Base-by-base conservation (phyloP, 352 stramenopile species). In the Phytophthora agathidicida region DNA sequence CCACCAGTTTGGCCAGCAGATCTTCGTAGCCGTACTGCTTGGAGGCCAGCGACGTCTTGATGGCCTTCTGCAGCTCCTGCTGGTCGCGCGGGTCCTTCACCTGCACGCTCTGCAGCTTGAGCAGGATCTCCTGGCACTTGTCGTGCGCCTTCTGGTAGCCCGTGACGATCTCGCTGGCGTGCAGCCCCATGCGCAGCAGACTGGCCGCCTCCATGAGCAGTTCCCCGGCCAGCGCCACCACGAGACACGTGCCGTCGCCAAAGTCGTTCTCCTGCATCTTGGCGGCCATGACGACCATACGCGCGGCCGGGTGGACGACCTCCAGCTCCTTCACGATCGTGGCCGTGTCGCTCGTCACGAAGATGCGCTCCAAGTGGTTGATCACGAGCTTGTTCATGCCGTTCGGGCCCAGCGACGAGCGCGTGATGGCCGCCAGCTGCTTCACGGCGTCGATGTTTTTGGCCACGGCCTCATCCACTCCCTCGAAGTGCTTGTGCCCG, bases 351-450 rank as follows among this genome's bases (percentile, higher is more conserved):
- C 79, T 97, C 11, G 98, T 99, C 20, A 99, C 97, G 66, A 99
- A 99, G 61, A 99, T 99, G 79, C 99, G 99, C 56, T 99, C 97
- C 45, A 99, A 73, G 77, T 99, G 97, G 85, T 99, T 99, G 52
- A 99, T 98, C 45, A 99, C 96, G 41, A 99, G 89, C 83, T 99
- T 99, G 83, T 99, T 99, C 89, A 99, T 98, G 61, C 97, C 98
- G 75, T 99, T 99, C 5, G 98, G 98, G 14, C 98, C 98, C 47
- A 99, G 80, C 65, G 95, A 99, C 50, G 97, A 99, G 48, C 89
- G 86, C 23, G 98, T 97, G 85, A 99, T 99, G 33, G 86, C 88
- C 28, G 96, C 97, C 32, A 99, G 88, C 82, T 99, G 93, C 78
- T 98, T 98, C 32, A 97, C 97, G 22, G 98, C 98, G 54, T 98